Percentiles rank a stretch among this genome's conserved stretches.
Evolutionary conservation across 108 stramenopile genomes (phyloP).

Genomic region (Cyclotella atomus): DNA sequence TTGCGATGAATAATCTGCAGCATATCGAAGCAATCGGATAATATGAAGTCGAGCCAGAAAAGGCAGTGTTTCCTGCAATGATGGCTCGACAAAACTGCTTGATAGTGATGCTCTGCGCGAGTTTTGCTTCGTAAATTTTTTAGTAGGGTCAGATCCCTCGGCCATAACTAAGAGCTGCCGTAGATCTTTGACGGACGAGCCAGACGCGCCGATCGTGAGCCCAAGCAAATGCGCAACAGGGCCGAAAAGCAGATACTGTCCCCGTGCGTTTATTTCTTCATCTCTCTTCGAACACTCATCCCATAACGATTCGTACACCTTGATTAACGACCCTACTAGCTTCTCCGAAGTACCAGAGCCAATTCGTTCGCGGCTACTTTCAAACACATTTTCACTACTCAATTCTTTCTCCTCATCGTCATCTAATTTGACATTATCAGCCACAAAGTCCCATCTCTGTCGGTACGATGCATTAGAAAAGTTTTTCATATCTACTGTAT

Average conservation of each 20-base stretch:
- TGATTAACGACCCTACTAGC: conserved; percentile 24
- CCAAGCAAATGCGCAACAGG: conserved; percentile 69
- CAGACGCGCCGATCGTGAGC: conserved; percentile 48
- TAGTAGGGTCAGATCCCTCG: conserved; percentile 3
- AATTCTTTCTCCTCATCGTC: conserved; percentile 33
- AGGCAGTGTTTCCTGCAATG: conserved; percentile 2
- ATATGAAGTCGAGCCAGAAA: conserved; percentile 48
- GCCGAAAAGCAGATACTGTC: conserved; percentile 43
- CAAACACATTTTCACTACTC: neutral
- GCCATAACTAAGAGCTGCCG: conserved; percentile 50
- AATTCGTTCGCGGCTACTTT: conserved; percentile 4
- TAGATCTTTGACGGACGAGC: conserved; percentile 51
- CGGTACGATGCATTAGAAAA: neutral
- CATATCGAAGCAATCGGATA: conserved; percentile 57
- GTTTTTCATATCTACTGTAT: neutral
- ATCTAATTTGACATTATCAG: conserved; percentile 30
- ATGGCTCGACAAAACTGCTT: neutral
- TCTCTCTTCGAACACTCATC: conserved; percentile 15
- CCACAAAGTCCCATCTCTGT: conserved; percentile 30
- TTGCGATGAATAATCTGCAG: conserved; percentile 61
- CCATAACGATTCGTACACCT: conserved; percentile 23
- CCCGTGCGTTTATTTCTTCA: neutral
- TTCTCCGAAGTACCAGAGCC: neutral
- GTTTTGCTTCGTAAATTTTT: neutral
- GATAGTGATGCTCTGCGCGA: neutral